Conservation (phyloP, 2,329 filamentous ascomycete species). For the Rutstroemia sp. region DNA sequence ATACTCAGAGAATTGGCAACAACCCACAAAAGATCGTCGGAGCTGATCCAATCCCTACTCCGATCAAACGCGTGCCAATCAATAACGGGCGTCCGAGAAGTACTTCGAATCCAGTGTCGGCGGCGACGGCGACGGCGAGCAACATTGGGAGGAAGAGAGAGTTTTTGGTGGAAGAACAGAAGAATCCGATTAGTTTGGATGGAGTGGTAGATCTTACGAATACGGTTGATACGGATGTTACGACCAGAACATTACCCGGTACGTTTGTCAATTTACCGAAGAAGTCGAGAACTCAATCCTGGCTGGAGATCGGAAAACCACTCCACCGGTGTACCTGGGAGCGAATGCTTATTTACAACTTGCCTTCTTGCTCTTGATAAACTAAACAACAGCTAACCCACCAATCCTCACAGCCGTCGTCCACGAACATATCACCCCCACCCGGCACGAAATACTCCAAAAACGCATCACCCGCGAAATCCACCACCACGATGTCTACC, state of each 20-base stretch:
- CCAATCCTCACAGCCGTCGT: slow-evolving; percentile 35
- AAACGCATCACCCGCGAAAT: slow-evolving; percentile 44
- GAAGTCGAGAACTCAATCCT: not conserved
- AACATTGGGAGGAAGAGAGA: not conserved
- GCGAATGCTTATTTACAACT: not conserved
- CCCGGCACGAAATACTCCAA: slow-evolving; percentile 39
- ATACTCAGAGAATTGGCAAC: too few relatives aligned
- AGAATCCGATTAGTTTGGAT: slow-evolving; percentile 15
- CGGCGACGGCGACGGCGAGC: not conserved
- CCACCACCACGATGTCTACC: slow-evolving; percentile 45
- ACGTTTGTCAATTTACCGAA: slow-evolving; percentile 10
- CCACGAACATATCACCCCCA: slow-evolving; percentile 39
- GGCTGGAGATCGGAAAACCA: not conserved
- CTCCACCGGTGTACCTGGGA: too few relatives aligned
- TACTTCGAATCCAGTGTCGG: too few relatives aligned
- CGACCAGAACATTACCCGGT: slow-evolving; percentile 24
- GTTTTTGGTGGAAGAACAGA: not conserved
- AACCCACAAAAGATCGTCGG: too few relatives aligned
- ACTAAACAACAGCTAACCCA: not conserved
- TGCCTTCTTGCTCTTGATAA: not conserved
- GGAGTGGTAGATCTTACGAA: slow-evolving; percentile 23
- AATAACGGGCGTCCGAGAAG: too few relatives aligned
- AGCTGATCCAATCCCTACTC: too few relatives aligned
- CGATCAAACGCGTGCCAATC: too few relatives aligned
- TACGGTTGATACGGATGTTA: slow-evolving; percentile 26